Base-by-base conservation (phyloP, 306 rosid genomes). In the Ormosia emarginata region DNA sequence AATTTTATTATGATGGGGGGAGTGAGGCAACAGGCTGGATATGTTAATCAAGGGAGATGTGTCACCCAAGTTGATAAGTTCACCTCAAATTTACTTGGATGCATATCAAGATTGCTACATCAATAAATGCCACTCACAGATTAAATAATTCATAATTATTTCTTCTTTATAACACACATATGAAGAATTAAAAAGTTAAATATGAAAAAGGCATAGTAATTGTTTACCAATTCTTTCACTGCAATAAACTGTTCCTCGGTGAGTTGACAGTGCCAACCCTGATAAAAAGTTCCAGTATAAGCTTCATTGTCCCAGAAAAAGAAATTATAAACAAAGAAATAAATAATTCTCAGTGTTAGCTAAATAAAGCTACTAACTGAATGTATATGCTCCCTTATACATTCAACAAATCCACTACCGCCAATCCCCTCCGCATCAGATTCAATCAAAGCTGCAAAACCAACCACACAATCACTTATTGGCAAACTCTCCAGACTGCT, bases 401-500 rank as follows among this genome's bases (percentile, higher is more conserved):
- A 95, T 87, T 95, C 99, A 70, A 95, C 90, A 78, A 95, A 95
- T 59, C 99, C 99, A 81, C 99, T 93, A 34, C 99, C 98, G 7
- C 98, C 99, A 86, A 95, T 95, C 41, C 99, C 99, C 87, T 95
- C 99, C 8, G 99, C 99, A 84, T 95, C 99, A 83, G 98, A 95
- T 87, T 95, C 99, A 83, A 95, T 93, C 84, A 95, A 85, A 87
- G 99, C 99, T 95, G 96, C 94, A 86, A 86, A 81, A 71, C 52
- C 81, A 58, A 88, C 64, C 17, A 83, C 63, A 33, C 56, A 77
- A 39, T 87, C 75, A 82, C 80, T 81, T 75, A 43, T 68, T 47
- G 15, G 82, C 62, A 76, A 66, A 64, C 65, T 77, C 55, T 73
- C 47, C 37, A 30, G 70, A 74, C 39, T 34, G 50, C 53, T 24